Percentiles rank a stretch among this genome's conserved stretches.
These are phyloP conservation scores for Rasamsonia emersonii DNA, from an alignment of 2,329 filamentous ascomycete species.

Conservation along the genomic window DNA sequence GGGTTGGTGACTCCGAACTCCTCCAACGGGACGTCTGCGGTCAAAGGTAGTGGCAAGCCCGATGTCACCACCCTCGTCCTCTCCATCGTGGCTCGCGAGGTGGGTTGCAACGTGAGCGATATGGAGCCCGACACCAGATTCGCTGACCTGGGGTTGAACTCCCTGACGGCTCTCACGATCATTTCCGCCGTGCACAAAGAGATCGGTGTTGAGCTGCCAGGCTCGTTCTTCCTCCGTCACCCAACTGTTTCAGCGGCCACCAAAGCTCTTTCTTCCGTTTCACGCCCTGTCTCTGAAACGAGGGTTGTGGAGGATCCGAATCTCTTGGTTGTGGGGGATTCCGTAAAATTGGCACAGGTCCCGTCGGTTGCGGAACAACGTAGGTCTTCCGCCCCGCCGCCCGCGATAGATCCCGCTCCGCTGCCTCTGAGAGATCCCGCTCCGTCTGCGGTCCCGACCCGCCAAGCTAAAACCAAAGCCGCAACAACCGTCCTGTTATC, in stretches of 20 bases:
- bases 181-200: constrained; percentile 15
- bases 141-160: constrained; percentile 23
- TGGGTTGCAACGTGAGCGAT: constrained; percentile 24
- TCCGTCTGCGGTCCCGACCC: background rate
- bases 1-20: no score
- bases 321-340: background rate
- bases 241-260: constrained; percentile 29
- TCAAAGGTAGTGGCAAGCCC: background rate
- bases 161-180: constrained; percentile 23
- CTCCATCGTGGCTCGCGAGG: constrained; percentile 25
- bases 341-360: background rate
- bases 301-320: background rate
- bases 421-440: background rate
- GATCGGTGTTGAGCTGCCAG: constrained; percentile 47
- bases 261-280: constrained; percentile 10
- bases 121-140: constrained; percentile 15
- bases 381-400: background rate
- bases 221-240: constrained; percentile 48
- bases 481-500: constrained; percentile 1
- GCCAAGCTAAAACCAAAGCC: background rate
- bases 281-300: background rate
- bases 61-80: constrained; percentile 8
- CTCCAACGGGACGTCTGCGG: background rate
- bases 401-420: background rate
- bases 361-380: background rate